Evolutionary conservation across 495 filamentous ascomycete species (phyloP).

Genomic region (Penicillium riverlandense): DNA sequence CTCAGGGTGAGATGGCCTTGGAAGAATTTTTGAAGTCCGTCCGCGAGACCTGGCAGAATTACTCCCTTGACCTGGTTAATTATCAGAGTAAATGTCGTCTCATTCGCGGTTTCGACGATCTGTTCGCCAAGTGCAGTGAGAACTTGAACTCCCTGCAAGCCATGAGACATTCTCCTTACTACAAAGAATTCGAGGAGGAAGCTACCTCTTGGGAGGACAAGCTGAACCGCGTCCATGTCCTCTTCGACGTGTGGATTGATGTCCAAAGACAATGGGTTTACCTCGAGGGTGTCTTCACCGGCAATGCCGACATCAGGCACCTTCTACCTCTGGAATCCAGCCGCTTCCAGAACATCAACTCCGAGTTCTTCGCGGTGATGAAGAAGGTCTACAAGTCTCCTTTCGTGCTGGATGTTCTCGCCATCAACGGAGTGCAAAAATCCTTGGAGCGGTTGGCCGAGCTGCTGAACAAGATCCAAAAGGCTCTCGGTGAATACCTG

Average conservation of each 20-base stretch:
- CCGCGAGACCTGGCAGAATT: conserved; percentile 92
- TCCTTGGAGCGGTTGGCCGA: conserved; percentile 91
- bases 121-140: conserved; percentile 97
- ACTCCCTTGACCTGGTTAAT: conserved; percentile 86
- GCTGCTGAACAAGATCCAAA: conserved; percentile 97
- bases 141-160: conserved; percentile 95
- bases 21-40: conserved; percentile 98
- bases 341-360: conserved; percentile 97
- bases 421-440: conserved; percentile 91
- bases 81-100: conserved; percentile 97
- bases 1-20: conserved; percentile 95
- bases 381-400: conserved; percentile 97
- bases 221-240: conserved; percentile 89
- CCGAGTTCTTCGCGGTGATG: conserved; percentile 94
- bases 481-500: conserved; percentile 95
- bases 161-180: conserved; percentile 98
- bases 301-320: conserved; percentile 98
- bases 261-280: conserved; percentile 99
- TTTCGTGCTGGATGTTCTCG: conserved; percentile 88
- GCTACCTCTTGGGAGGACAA: conserved; percentile 96
- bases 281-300: conserved; percentile 95
- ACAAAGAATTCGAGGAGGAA: conserved; percentile 97
- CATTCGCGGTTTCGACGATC: conserved; percentile 95
- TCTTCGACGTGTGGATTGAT: conserved; percentile 99
- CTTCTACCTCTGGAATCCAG: conserved; percentile 91